Evolutionary conservation across 345 rosid species (phyloP).

Genomic region (Eucalyptus curtisii): DNA sequence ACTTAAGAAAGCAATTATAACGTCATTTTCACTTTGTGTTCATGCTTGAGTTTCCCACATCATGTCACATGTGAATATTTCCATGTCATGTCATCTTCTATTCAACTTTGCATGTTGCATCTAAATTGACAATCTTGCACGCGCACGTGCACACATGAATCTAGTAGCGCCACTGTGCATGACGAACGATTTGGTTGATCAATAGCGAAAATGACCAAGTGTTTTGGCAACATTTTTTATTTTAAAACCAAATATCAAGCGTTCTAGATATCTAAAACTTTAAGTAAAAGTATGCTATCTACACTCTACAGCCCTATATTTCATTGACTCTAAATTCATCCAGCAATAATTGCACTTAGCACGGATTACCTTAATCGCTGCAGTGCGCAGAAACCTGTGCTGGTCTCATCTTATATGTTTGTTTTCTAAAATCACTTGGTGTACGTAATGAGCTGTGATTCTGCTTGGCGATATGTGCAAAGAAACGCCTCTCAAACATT

Average conservation of each 20-base stretch:
- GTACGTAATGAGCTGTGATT: not conserved
- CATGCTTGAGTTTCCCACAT: not conserved
- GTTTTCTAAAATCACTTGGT: not conserved
- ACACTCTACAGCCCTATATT: not conserved
- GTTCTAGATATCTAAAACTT: no score
- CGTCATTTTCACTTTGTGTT: not conserved
- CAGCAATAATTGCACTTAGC: not conserved
- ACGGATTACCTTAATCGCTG: not conserved
- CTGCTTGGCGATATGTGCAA: not conserved
- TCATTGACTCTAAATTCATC: not conserved
- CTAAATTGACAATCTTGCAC: not conserved
- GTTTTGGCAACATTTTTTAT: not conserved
- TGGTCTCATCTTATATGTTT: not conserved
- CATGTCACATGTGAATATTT: not conserved
- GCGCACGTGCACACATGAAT: not conserved
- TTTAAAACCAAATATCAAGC: not conserved
- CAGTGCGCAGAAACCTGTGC: not conserved
- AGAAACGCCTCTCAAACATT: not conserved
- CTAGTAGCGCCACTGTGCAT: not conserved
- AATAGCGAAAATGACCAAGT: no score
- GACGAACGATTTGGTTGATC: not conserved
- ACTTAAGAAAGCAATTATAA: not conserved
- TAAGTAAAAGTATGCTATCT: not conserved
- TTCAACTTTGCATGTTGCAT: not conserved
- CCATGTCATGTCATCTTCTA: not conserved